Evolutionary conservation across 2,329 filamentous ascomycete species (phyloP).

Genomic region (Sclerotiophoma versabilis): DNA sequence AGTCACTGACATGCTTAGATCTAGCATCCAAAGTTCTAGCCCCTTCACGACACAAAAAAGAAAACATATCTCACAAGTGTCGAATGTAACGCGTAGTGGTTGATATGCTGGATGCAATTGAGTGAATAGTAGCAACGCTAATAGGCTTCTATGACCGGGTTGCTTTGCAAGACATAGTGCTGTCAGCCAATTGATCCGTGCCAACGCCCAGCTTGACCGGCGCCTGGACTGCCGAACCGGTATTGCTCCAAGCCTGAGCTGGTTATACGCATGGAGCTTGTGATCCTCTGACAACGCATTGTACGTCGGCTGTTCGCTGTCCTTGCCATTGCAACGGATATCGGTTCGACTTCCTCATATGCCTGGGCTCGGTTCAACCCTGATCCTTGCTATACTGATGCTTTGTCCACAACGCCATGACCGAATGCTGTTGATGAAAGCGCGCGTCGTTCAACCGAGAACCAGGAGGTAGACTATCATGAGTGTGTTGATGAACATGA

Average conservation of each 20-base stretch:
- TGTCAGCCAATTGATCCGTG: too few species aligned
- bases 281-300: neutral
- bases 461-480: constrained; percentile 50
- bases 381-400: neutral
- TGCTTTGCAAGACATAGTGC: too few species aligned
- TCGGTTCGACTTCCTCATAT: neutral
- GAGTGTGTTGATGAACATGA: constrained; percentile 50
- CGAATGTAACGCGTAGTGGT: too few species aligned
- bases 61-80: too few species aligned
- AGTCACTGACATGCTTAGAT: too few species aligned
- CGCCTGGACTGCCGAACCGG: neutral
- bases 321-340: neutral
- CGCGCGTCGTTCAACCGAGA: constrained; percentile 37
- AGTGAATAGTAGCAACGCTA: too few species aligned
- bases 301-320: neutral
- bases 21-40: too few species aligned
- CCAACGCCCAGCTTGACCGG: neutral
- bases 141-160: too few species aligned
- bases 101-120: too few species aligned
- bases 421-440: neutral
- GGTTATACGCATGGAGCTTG: neutral
- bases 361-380: too few species aligned
- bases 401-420: neutral
- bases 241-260: neutral
- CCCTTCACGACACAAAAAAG: too few species aligned